These are phyloP conservation scores for Schrenkiella parvula DNA, from an alignment of 345 rosid species.

Conservation along the genomic window DNA sequence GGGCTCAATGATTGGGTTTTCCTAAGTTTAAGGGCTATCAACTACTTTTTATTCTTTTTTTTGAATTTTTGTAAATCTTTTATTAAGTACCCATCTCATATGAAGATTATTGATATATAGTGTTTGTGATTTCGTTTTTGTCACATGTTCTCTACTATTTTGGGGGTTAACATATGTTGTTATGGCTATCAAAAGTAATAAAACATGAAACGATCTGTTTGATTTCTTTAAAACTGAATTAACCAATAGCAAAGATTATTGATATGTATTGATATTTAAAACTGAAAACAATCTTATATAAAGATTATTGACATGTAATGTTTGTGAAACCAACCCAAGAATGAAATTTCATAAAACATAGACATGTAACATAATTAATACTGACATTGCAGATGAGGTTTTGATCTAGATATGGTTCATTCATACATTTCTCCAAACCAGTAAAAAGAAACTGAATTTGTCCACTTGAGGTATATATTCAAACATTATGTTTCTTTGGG, in stretches of 20 bases:
- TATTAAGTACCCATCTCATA: neutral
- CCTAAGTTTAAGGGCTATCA: slow-evolving; percentile 25
- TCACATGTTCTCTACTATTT: slow-evolving; percentile 13
- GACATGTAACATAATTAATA: neutral
- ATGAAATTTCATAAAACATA: neutral
- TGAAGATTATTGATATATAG: neutral
- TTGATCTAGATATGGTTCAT: neutral
- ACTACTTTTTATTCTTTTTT: neutral
- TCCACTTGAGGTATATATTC: neutral
- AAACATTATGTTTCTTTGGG: neutral
- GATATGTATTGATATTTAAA: too few relatives aligned
- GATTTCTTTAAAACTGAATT: neutral
- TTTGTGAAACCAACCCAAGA: neutral
- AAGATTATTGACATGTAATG: too few relatives aligned
- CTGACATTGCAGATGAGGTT: neutral
- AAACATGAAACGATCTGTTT: neutral
- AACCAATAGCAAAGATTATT: neutral
- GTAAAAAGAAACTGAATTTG: neutral
- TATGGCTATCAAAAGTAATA: neutral
- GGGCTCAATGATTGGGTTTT: slow-evolving; percentile 25
- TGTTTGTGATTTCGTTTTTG: neutral
- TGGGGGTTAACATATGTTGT: neutral
- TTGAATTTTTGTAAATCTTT: slow-evolving; percentile 5
- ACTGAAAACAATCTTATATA: too few relatives aligned
- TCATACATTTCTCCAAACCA: neutral